phyloP scores from a whole-genome alignment of 768 basidiomycete genomes.

The Tulasnella sp. region DNA sequence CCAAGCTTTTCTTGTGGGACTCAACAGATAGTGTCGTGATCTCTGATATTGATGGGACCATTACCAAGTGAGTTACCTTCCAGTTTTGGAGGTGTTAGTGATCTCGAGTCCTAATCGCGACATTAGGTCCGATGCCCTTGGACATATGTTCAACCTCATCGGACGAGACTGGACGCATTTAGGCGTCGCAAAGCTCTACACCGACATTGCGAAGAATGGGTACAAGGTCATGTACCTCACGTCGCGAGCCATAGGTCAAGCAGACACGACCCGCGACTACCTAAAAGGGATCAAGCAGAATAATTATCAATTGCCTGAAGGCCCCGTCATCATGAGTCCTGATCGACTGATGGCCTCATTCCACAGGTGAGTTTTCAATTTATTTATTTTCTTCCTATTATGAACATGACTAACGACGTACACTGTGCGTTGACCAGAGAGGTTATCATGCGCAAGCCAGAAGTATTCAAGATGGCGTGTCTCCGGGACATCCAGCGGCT shows the following conservation, averaged over 20 bases:
- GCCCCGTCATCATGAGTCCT: constrained; percentile 98
- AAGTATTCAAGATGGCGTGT: constrained; percentile 99
- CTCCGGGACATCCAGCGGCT: constrained; percentile 86
- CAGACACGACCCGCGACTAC: constrained; percentile 92
- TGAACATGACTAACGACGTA: not conserved
- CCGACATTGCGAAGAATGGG: constrained; percentile 88
- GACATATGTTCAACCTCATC: constrained; percentile 95
- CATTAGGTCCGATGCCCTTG: constrained; percentile 81
- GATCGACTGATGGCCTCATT: constrained; percentile 89
- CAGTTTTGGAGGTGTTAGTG: not conserved
- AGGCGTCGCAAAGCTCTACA: constrained; percentile 94
- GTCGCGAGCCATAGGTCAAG: constrained; percentile 93
- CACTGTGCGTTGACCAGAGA: constrained; percentile 45
- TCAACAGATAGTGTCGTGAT: constrained; percentile 82
- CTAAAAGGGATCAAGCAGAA: constrained; percentile 91
- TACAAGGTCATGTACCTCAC: constrained; percentile 98
- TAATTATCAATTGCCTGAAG: constrained; percentile 91
- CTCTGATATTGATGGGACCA: constrained; percentile 97
- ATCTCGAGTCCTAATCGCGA: not conserved
- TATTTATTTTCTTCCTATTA: no score
- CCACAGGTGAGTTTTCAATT: constrained; percentile 55
- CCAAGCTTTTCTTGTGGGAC: constrained; percentile 94
- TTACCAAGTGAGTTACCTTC: constrained; percentile 69
- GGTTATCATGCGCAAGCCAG: constrained; percentile 97
- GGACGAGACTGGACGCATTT: constrained; percentile 97